A percentile compares a stretch with the other conserved stretches of the same genome.
These are phyloP conservation scores for Ustilago shanxiensis DNA, from an alignment of 1,284 basidiomycete genomes.

Conservation along the genomic window DNA sequence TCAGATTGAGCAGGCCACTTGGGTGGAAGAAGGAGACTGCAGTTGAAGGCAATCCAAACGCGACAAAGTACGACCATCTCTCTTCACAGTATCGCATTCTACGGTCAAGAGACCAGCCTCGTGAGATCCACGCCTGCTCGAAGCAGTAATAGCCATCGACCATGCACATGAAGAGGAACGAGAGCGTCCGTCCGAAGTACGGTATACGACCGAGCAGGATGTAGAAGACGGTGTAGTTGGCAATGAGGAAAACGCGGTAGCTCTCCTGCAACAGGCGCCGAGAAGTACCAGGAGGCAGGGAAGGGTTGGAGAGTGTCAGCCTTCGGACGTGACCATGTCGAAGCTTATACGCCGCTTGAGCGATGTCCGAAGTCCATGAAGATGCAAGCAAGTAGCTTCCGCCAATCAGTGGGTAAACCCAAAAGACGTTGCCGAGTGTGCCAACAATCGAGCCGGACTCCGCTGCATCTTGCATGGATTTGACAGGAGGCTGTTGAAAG, in stretches of 20 bases:
- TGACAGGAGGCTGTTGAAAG: conserved; percentile 36
- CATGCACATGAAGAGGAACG: conserved; percentile 66
- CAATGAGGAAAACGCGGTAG: conserved; percentile 60
- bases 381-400: conserved; percentile 65
- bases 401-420: conserved; percentile 68
- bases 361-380: conserved; percentile 66
- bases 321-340: conserved; percentile 35
- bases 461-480: conserved; percentile 15
- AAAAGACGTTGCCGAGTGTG: conserved; percentile 58
- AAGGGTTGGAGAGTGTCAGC: conserved; percentile 39
- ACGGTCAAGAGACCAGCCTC: conserved; percentile 56
- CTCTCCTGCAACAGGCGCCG: conserved; percentile 57
- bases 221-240: conserved; percentile 62
- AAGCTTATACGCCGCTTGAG: conserved; percentile 61
- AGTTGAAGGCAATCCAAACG: conserved; percentile 68
- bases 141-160: conserved; percentile 70
- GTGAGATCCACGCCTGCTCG: conserved; percentile 66
- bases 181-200: conserved; percentile 53
- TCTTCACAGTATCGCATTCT: conserved; percentile 68
- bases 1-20: conserved; percentile 65
- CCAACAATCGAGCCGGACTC: conserved; percentile 32
- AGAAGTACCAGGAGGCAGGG: conserved; percentile 46
- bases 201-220: conserved; percentile 57
- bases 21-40: conserved; percentile 68
- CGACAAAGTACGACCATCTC: conserved; percentile 68